These are phyloP conservation scores for Hymenotorrendiella dingleyae DNA, from an alignment of 2,329 filamentous ascomycete species.

Conservation along the genomic window DNA sequence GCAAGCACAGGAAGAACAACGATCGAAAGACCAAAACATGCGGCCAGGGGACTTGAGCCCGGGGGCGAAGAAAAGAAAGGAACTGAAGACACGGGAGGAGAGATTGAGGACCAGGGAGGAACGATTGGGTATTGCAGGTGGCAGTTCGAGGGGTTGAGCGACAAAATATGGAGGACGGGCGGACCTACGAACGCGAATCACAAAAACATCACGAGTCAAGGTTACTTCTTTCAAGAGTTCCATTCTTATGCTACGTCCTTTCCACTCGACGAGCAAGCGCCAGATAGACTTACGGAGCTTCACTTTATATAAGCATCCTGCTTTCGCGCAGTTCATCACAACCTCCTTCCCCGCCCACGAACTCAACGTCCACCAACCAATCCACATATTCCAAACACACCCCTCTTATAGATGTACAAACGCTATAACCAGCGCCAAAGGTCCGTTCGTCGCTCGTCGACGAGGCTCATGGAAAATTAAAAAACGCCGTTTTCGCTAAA, in stretches of 20 bases:
- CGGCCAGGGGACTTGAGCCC: too few relatives aligned
- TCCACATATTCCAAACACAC: too few relatives aligned
- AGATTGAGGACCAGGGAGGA: slow-evolving; percentile 32
- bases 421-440: neutral
- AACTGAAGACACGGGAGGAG: slow-evolving; percentile 32
- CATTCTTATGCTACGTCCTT: too few relatives aligned
- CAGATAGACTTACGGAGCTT: too few relatives aligned
- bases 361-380: too few relatives aligned
- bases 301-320: too few relatives aligned
- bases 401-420: slow-evolving; percentile 1
- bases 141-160: slow-evolving; percentile 17
- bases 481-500: slow-evolving; percentile 26
- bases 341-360: too few relatives aligned
- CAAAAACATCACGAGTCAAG: too few relatives aligned
- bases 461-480: slow-evolving; percentile 5
- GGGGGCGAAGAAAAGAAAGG: slow-evolving; percentile 17
- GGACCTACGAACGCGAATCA: too few relatives aligned
- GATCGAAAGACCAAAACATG: slow-evolving; percentile 9
- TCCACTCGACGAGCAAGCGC: too few relatives aligned
- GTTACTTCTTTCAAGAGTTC: too few relatives aligned
- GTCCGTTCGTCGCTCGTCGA: neutral
- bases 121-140: slow-evolving; percentile 29
- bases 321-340: too few relatives aligned
- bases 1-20: slow-evolving; percentile 21
- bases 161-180: neutral